These are phyloP conservation scores for Fusarium duplospermum DNA, from an alignment of 2,329 filamentous ascomycete genomes.

Conservation along the genomic window DNA sequence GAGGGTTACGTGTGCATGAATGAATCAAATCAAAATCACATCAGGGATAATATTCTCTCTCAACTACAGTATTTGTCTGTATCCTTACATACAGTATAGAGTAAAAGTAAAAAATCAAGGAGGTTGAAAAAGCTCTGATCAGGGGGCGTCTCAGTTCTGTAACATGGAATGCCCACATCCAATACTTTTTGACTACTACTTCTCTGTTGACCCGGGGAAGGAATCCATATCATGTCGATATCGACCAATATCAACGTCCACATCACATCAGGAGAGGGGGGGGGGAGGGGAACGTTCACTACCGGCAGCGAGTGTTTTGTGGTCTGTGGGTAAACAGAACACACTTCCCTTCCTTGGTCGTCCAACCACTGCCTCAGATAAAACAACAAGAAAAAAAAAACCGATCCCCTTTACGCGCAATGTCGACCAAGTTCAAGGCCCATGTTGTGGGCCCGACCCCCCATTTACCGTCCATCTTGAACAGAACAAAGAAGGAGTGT, in stretches of 20 bases:
- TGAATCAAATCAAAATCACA: not conserved
- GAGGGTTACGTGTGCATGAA: conserved; percentile 12
- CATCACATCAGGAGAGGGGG: not conserved
- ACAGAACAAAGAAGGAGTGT: not conserved
- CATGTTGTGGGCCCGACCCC: not conserved
- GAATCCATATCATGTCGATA: not conserved
- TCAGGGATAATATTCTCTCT: not conserved
- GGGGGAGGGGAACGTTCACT: no score
- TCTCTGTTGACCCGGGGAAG: not conserved
- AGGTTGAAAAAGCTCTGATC: conserved; percentile 3
- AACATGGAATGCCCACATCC: conserved; percentile 1
- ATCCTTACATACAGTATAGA: not conserved
- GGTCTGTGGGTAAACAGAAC: not conserved
- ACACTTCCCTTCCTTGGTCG: not conserved
- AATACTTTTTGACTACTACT: not conserved
- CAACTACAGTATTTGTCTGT: not conserved
- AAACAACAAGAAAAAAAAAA: no score
- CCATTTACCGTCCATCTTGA: not conserved
- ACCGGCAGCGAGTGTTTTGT: not conserved
- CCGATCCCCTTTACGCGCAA: not conserved
- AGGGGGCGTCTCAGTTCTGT: conserved; percentile 7
- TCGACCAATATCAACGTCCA: not conserved
- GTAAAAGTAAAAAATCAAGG: not conserved
- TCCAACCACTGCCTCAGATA: conserved; percentile 2
- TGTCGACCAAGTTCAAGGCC: not conserved